Conservation (phyloP, 148 eudicot species). For the Vaccinium vitisidaea region DNA sequence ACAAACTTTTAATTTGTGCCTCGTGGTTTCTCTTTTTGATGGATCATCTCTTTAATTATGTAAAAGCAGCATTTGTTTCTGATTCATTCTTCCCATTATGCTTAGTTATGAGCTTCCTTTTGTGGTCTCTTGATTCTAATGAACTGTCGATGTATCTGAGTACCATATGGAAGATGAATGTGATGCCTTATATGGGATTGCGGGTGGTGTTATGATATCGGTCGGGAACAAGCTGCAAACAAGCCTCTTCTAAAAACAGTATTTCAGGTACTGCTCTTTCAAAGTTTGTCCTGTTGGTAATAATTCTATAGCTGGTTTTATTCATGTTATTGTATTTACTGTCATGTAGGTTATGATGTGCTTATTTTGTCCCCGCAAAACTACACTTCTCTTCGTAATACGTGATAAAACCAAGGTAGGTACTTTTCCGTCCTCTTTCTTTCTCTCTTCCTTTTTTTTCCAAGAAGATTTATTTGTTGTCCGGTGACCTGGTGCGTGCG, state of each 20-base stretch:
- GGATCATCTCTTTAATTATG: not conserved
- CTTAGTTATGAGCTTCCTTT: not conserved
- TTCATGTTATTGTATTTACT: not conserved
- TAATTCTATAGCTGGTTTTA: not conserved
- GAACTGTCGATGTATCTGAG: not conserved
- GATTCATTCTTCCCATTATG: not conserved
- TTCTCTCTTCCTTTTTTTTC: not conserved
- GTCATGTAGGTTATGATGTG: slow-evolving; percentile 39
- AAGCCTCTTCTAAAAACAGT: too few species aligned
- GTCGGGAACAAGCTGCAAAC: too few species aligned
- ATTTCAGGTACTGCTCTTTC: too few species aligned
- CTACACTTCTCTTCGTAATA: slow-evolving; percentile 47
- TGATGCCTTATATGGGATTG: too few species aligned
- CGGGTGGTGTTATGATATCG: too few species aligned
- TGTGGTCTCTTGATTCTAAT: not conserved
- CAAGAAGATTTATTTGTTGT: not conserved
- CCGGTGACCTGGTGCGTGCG: not conserved
- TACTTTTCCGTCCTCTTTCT: not conserved
- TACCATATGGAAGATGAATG: too few species aligned
- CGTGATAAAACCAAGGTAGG: slow-evolving; percentile 54
- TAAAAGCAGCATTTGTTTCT: not conserved
- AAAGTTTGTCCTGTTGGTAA: not conserved
- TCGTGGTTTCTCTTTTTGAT: not conserved
- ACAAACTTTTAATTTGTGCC: too few species aligned
- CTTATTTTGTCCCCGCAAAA: slow-evolving; percentile 48